Conservation (phyloP, 2,329 filamentous ascomycete genomes). For the Penicillium brevicompactum region DNA sequence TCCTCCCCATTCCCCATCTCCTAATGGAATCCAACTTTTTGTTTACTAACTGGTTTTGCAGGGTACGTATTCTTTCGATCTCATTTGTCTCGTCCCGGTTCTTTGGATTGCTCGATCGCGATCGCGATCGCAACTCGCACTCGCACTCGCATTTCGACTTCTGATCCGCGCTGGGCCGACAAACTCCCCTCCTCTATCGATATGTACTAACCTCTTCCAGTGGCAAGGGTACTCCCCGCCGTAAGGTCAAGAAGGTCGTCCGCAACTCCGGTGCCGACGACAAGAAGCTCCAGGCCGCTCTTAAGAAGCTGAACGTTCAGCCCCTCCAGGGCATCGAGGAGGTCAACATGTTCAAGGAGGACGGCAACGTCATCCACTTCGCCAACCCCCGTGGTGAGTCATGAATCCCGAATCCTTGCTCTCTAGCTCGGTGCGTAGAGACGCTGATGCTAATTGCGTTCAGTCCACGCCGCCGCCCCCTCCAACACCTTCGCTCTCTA, state of each 20-base stretch:
- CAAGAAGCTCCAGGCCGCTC: conserved; percentile 96
- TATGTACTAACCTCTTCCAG: conserved; percentile 48
- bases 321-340: conserved; percentile 99
- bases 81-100: neutral
- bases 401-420: no score
- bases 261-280: conserved; percentile 91
- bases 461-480: conserved; percentile 95
- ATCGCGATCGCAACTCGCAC: neutral
- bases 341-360: conserved; percentile 99
- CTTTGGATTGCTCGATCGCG: neutral
- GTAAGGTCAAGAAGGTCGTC: conserved; percentile 98
- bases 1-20: neutral
- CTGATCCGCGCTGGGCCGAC: neutral
- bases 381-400: conserved; percentile 90
- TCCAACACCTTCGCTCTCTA: conserved; percentile 99
- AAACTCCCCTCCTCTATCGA: neutral
- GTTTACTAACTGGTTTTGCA: neutral
- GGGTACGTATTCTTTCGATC: conserved; percentile 30
- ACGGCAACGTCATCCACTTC: conserved; percentile 99
- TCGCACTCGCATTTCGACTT: neutral
- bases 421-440: no score
- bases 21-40: neutral
- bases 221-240: conserved; percentile 96
- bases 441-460: neutral
- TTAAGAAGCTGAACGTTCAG: conserved; percentile 99